Evolutionary conservation across 2,329 filamentous ascomycete species (phyloP), one percentile per base, ranked within the genome.

Genomic region (Davidsoniella virescens): DNA sequence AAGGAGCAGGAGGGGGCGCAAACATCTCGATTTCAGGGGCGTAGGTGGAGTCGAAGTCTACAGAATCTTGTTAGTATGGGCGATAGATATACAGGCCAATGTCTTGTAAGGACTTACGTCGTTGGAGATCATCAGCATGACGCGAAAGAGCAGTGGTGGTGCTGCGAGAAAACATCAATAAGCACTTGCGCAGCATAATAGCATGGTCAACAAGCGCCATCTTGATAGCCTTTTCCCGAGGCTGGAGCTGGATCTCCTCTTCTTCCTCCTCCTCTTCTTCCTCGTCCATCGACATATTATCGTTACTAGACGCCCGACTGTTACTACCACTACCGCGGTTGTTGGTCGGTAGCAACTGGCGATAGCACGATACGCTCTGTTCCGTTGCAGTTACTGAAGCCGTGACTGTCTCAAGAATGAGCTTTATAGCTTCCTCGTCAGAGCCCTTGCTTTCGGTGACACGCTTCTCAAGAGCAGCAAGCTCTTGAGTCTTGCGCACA

Each of bases 161-260:
- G 67, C 72, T 78, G 63, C 75, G 78, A 52, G 73, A 72, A 63
- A 86, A 85, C 57, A 80, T 71, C 3, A 71, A 71, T 55, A 96
- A 65, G 58, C 86, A 90, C 55, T 86, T 80, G 67, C 90, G 87
- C 58, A 96, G 79, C 63, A 86, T 81, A 53, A 94, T 75, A 2
- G 87, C 86, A 63, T 96, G 88, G 59, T 96, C 92, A 40, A 94
- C 75, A 26, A 96, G 72, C 0, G 87, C 84, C 62, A 88, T 84
- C 59, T 82, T 83, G 56, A 96, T 78, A 1, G 87, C 85, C 45
- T 76, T 85, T 56, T 93, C 82, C 58, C 87, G 72, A 0, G 75
- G 69, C 18, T 69, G 66, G 3, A 78, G 61, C 54, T 77, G 68
- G 18, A 70, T 62, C 43, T 73, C 67, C 14, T 65, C 61, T 5